Evolutionary conservation across 2,329 filamentous ascomycete genomes (phyloP).

Genomic region (Amylocarpus encephaloides): DNA sequence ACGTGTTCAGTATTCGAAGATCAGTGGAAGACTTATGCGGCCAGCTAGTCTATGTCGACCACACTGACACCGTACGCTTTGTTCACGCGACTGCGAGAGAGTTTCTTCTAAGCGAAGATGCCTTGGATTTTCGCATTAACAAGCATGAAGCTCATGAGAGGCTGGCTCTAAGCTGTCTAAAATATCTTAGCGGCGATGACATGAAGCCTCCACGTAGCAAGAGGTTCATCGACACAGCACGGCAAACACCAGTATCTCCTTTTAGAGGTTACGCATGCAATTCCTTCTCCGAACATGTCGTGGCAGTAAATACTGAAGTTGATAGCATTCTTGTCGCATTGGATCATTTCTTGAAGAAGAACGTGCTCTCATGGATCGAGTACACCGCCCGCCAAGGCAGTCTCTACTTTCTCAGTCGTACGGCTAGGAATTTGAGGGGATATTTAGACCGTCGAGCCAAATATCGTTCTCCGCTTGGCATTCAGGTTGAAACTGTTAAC

Average conservation of each 20-base stretch:
- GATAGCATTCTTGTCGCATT: slow-evolving; percentile 20
- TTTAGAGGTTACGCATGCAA: slow-evolving; percentile 24
- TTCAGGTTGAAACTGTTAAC: slow-evolving; percentile 20
- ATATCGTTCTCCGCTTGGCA: slow-evolving; percentile 15
- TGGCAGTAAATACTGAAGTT: slow-evolving; percentile 8
- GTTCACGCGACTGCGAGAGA: not conserved
- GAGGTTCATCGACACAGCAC: not conserved
- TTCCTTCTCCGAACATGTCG: slow-evolving; percentile 26
- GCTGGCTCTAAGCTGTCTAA: slow-evolving; percentile 26
- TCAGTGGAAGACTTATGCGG: not conserved
- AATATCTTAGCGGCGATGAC: slow-evolving; percentile 17
- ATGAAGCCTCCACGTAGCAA: slow-evolving; percentile 12
- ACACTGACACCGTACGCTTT: not conserved
- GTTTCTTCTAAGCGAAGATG: not conserved
- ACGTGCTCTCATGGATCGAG: slow-evolving; percentile 30
- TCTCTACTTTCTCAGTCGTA: slow-evolving; percentile 8
- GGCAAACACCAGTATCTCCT: not conserved
- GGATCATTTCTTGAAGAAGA: slow-evolving; percentile 23
- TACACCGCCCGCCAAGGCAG: slow-evolving; percentile 12
- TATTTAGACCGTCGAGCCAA: slow-evolving; percentile 20
- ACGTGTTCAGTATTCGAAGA: not conserved
- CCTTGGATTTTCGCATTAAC: too few relatives aligned
- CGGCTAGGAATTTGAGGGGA: slow-evolving; percentile 20
- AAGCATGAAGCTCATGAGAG: slow-evolving; percentile 17
- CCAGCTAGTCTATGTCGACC: not conserved